A percentile compares a stretch with the other conserved stretches of the same genome.
Conservation (phyloP, 1,284 basidiomycete species). For the Microbotryum lychnidis-dioicae region DNA sequence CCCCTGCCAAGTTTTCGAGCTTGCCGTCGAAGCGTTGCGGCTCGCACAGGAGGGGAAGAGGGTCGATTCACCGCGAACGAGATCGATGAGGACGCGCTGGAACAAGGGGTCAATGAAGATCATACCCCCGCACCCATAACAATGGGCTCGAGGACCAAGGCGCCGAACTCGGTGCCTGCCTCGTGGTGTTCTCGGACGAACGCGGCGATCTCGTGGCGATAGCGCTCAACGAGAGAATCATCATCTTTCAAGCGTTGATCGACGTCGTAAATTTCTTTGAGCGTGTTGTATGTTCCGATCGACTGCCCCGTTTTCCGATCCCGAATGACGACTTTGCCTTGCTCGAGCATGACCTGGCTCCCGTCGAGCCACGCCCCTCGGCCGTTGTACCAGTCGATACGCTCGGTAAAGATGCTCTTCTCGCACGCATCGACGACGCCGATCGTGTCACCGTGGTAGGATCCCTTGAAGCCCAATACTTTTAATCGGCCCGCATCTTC, state of each 20-base stretch:
- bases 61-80: slow-evolving; percentile 53
- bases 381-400: slow-evolving; percentile 89
- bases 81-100: slow-evolving; percentile 77
- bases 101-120: slow-evolving; percentile 95
- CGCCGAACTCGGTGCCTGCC: slow-evolving; percentile 48
- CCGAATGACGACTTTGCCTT: slow-evolving; percentile 51
- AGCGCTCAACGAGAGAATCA: slow-evolving; percentile 54
- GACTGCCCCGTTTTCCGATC: neutral
- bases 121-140: slow-evolving; percentile 95
- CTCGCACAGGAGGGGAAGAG: slow-evolving; percentile 40
- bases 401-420: slow-evolving; percentile 67
- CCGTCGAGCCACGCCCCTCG: slow-evolving; percentile 91
- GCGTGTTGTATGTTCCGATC: slow-evolving; percentile 39
- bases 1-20: slow-evolving; percentile 51
- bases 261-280: slow-evolving; percentile 68
- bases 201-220: slow-evolving; percentile 54
- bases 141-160: slow-evolving; percentile 82
- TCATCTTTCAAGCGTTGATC: slow-evolving; percentile 51
- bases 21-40: slow-evolving; percentile 10
- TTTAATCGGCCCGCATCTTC: slow-evolving; percentile 37
- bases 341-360: slow-evolving; percentile 61
- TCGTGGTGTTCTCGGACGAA: slow-evolving; percentile 1
- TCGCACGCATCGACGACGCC: slow-evolving; percentile 95
- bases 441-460: slow-evolving; percentile 97
- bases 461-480: slow-evolving; percentile 79